Percentiles rank a stretch among this genome's conserved stretches.
These are phyloP conservation scores for Phyllosticta capitalensis DNA, from an alignment of 2,329 filamentous ascomycete genomes.

Conservation along the genomic window DNA sequence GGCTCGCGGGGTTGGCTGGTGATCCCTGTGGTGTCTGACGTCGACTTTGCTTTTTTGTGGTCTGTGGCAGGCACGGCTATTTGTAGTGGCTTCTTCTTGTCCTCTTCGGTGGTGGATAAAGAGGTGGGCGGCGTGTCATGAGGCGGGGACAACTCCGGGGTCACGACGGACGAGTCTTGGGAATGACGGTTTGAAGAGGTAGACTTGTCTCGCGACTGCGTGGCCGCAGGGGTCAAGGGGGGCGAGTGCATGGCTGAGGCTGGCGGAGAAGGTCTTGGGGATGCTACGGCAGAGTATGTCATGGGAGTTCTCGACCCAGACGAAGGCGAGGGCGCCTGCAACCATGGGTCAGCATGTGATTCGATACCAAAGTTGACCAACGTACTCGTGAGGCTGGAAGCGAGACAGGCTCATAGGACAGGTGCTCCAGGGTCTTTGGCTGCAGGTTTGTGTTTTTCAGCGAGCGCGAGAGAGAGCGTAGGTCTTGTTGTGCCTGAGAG, in stretches of 20 bases:
- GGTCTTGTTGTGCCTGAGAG: conserved; percentile 48
- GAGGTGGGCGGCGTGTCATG: conserved; percentile 44
- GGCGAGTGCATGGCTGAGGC: conserved; percentile 72
- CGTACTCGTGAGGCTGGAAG: conserved; percentile 74
- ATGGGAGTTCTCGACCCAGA: conserved; percentile 44
- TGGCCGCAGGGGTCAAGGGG: conserved; percentile 78
- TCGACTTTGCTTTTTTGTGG: neutral
- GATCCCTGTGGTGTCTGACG: conserved; percentile 14
- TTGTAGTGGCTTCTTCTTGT: conserved; percentile 15
- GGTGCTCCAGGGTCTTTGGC: conserved; percentile 73
- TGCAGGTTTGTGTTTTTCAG: conserved; percentile 69
- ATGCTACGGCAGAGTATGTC: conserved; percentile 40
- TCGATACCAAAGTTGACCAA: conserved; percentile 18
- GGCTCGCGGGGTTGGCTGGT: conserved; percentile 39
- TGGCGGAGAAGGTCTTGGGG: conserved; percentile 58
- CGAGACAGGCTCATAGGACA: conserved; percentile 83
- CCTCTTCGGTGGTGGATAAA: conserved; percentile 15
- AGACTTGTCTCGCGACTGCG: conserved; percentile 47
- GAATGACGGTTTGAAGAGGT: conserved; percentile 23
- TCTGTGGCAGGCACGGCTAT: conserved; percentile 30
- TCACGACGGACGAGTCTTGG: conserved; percentile 41
- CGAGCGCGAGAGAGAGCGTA: conserved; percentile 61
- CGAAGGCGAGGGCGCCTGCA: conserved; percentile 39
- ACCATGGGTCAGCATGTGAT: conserved; percentile 18
- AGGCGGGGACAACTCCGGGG: conserved; percentile 46